These are phyloP conservation scores for Staphylotrichum tortipilum DNA, from an alignment of 495 filamentous ascomycete genomes.

Conservation along the genomic window DNA sequence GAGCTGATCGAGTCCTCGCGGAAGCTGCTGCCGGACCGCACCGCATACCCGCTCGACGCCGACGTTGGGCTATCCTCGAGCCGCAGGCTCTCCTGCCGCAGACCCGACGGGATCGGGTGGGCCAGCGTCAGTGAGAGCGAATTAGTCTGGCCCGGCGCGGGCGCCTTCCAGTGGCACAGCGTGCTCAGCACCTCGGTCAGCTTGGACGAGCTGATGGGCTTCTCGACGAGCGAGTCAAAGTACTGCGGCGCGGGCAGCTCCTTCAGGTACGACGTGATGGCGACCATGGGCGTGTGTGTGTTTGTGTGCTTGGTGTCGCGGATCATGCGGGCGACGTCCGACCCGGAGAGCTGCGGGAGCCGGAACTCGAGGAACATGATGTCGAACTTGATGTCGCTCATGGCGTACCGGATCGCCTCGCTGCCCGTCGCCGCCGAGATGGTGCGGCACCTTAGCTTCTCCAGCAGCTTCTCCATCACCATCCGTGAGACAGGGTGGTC, in stretches of 20 bases:
- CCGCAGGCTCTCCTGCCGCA: conserved; percentile 52
- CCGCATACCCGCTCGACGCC: conserved; percentile 65
- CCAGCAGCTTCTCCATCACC: conserved; percentile 93
- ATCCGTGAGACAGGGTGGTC: conserved; percentile 95
- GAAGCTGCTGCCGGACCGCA: conserved; percentile 61
- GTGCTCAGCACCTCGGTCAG: conserved; percentile 75
- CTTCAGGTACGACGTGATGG: conserved; percentile 95
- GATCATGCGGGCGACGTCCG: conserved; percentile 94
- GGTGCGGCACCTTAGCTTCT: conserved; percentile 91
- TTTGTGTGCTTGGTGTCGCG: conserved; percentile 91
- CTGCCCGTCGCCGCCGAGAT: conserved; percentile 81
- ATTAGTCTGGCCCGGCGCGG: conserved; percentile 42
- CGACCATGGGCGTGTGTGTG: conserved; percentile 88
- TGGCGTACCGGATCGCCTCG: conserved; percentile 83
- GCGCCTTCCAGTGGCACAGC: conserved; percentile 88
- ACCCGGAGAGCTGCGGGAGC: conserved; percentile 85
- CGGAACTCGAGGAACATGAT: conserved; percentile 98
- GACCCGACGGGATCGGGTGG: conserved; percentile 52
- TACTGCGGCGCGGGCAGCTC: conserved; percentile 89
- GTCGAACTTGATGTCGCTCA: conserved; percentile 91
- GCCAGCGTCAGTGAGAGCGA: conserved; percentile 30
- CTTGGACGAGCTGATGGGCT: conserved; percentile 85
- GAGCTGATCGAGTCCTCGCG: conserved; percentile 79
- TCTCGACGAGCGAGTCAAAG: conserved; percentile 90
- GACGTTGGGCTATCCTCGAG: conserved; percentile 80